Evolutionary conservation across 1,284 basidiomycete species (phyloP).

Genomic region (Austroboletus novae-zelandiae): DNA sequence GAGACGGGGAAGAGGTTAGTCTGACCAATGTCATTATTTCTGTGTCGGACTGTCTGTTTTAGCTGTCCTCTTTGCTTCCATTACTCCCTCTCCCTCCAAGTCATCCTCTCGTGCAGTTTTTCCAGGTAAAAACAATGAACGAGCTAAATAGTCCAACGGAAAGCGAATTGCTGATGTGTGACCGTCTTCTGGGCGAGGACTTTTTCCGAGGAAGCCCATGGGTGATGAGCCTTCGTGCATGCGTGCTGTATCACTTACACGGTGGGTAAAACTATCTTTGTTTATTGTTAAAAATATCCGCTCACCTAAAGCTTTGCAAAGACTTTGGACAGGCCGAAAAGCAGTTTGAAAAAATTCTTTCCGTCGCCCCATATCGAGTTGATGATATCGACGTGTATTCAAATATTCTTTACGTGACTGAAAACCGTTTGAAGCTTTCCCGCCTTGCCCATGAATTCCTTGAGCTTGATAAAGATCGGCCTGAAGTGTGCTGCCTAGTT

Average conservation of each 20-base stretch:
- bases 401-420: constrained; percentile 95
- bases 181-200: constrained; percentile 66
- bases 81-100: constrained; percentile 62
- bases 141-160: constrained; percentile 88
- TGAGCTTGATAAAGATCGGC: constrained; percentile 83
- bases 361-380: constrained; percentile 83
- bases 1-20: constrained; percentile 85
- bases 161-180: constrained; percentile 75
- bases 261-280: constrained; percentile 46
- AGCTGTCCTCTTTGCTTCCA: constrained; percentile 65
- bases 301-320: constrained; percentile 32
- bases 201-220: constrained; percentile 85
- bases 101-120: constrained; percentile 81
- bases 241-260: constrained; percentile 87
- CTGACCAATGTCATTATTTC: not conserved
- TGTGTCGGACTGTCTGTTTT: constrained; percentile 22
- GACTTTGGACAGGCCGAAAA: constrained; percentile 84
- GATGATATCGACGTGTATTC: constrained; percentile 97
- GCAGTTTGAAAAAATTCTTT: constrained; percentile 81
- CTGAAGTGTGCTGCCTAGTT: constrained; percentile 93
- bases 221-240: constrained; percentile 83
- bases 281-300: not conserved
- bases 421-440: constrained; percentile 85
- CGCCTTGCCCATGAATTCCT: constrained; percentile 92
- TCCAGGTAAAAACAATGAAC: constrained; percentile 87